These are phyloP conservation scores for Camellia sinensis DNA, from an alignment of 148 eudicot genomes.

Conservation along the genomic window DNA sequence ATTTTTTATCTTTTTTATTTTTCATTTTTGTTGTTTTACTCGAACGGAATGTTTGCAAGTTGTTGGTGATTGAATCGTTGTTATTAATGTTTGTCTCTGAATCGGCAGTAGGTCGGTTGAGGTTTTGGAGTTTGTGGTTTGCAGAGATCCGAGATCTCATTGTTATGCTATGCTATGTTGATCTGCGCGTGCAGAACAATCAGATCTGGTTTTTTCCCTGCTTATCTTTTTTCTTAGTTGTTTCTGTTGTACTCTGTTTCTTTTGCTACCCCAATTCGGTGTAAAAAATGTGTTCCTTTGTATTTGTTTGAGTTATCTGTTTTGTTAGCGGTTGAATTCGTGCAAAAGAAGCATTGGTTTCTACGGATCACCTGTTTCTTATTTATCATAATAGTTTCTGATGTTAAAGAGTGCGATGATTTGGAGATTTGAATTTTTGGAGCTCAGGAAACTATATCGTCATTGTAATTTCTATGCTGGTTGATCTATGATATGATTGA, in stretches of 20 bases:
- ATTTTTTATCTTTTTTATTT: not conserved
- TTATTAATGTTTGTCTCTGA: not conserved
- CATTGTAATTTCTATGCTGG: not conserved
- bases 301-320: not conserved
- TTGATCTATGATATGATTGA: not conserved
- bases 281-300: not conserved
- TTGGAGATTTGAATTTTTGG: not conserved
- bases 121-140: not conserved
- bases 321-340: not conserved
- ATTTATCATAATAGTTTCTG: not conserved
- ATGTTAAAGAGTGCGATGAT: not conserved
- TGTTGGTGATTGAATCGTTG: not conserved
- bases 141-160: not conserved
- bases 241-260: not conserved
- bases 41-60: not conserved
- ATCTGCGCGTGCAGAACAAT: not conserved
- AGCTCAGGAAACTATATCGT: not conserved
- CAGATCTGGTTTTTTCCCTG: not conserved
- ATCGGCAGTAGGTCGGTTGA: not conserved
- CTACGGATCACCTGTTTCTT: not conserved
- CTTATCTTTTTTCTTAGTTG: not conserved
- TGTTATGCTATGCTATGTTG: constrained; percentile 4
- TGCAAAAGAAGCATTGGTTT: not conserved
- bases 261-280: not conserved
- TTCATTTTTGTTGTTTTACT: not conserved